Evolutionary conservation across 2,329 filamentous ascomycete genomes (phyloP).

Genomic region (Coleophoma crateriformis): DNA sequence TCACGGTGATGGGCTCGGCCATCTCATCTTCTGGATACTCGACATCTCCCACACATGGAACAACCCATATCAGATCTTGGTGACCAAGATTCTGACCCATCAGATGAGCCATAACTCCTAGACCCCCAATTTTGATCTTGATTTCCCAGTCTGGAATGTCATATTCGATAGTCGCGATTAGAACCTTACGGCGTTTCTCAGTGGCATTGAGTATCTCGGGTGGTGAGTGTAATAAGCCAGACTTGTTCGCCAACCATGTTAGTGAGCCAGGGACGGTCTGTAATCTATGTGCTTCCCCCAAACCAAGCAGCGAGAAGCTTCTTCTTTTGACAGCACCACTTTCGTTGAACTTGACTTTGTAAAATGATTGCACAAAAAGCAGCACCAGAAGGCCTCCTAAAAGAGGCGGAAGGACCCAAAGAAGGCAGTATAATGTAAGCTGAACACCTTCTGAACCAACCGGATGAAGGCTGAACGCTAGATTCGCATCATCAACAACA

Average conservation of each 20-base stretch:
- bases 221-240: no score
- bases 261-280: not conserved
- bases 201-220: not conserved
- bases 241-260: not conserved
- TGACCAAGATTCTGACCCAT: not conserved
- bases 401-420: not conserved
- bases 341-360: not conserved
- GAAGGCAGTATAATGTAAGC: not conserved
- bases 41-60: not conserved
- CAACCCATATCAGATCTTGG: not conserved
- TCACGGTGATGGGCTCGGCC: not conserved
- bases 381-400: not conserved
- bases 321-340: not conserved
- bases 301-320: not conserved
- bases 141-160: not conserved
- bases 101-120: constrained; percentile 27
- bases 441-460: not conserved
- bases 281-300: not conserved
- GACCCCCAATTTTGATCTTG: constrained; percentile 21
- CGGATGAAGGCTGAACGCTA: not conserved
- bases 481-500: not conserved
- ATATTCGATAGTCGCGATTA: not conserved
- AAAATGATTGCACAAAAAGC: not conserved
- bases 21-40: not conserved
- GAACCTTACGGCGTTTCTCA: not conserved